Evolutionary conservation across 495 filamentous ascomycete genomes (phyloP), one percentile per base, ranked within the genome.

Genomic region (Aspergillus cristatus): DNA sequence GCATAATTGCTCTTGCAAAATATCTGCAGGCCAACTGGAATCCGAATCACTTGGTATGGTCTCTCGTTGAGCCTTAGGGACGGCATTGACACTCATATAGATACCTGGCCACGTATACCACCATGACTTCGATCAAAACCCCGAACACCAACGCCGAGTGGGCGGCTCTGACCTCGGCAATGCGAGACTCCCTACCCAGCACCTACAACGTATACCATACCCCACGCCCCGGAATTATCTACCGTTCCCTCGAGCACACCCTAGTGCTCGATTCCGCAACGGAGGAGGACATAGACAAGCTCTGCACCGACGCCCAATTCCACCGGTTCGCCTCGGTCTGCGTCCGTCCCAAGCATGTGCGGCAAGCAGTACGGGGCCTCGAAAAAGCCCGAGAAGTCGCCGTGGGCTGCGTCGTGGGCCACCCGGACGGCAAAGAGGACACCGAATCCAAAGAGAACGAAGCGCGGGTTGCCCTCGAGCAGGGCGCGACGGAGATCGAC

Each of bases 351-450:
- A 53, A 58, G 15, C 63, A 70, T 46, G 76, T 83, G 7, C 31
- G 58, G 7, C 73, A 65, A 25, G 74, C 72, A 15, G 66, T 65
- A n/a, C 41, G 62, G 13, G 67, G 70, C 26, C 67, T 85, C 26
- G 57, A 65, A 20, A 63, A 62, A 33, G 18, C 42, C 11, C 63
- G 65, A 13, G 45, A 51, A 25, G 70, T 76, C 3, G 60, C 54
- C 26, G 68, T 82, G 3, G 78, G 77, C 22, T 78, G 70, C 43
- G 81, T 84, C 6, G 65, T 84, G 10, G 79, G 75, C 28, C 84
- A 84, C 58, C 81, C 70, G 15, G 76, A 81, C 43, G 81, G 80
- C 7, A 77, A 73, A 6, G 54, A 71, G 41, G 60, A 67, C 18
- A 68, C 74, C 11, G 39, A 54, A 1, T 57, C 67, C 18, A 84